These are phyloP conservation scores for Aspergillus mulundensis DNA, from an alignment of 495 filamentous ascomycete species.

Conservation along the genomic window DNA sequence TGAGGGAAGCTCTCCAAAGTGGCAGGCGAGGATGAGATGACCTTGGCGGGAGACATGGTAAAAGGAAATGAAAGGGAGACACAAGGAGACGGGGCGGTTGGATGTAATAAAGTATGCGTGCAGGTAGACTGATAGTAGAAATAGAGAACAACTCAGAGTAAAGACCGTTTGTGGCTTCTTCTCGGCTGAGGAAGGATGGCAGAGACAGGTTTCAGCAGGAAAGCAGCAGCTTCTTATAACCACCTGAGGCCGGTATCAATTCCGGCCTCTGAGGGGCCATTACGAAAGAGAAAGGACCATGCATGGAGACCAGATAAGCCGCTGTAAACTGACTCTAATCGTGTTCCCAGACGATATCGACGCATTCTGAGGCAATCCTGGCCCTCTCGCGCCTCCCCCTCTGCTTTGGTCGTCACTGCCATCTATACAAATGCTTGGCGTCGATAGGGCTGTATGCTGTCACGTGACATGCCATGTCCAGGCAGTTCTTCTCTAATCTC, in stretches of 20 bases:
- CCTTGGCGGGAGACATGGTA: slow-evolving; percentile 18
- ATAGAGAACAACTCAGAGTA: neutral
- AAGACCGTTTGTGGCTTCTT: neutral
- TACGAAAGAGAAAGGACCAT: slow-evolving; percentile 33
- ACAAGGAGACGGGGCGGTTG: neutral
- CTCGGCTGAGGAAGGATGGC: slow-evolving; percentile 10
- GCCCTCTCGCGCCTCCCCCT: slow-evolving; percentile 8
- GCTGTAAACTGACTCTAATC: neutral
- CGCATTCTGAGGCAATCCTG: neutral
- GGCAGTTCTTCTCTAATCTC: slow-evolving; percentile 6
- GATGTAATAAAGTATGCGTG: neutral
- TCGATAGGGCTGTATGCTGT: slow-evolving; percentile 25
- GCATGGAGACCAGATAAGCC: slow-evolving; percentile 21
- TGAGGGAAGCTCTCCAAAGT: slow-evolving; percentile 53
- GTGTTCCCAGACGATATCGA: neutral
- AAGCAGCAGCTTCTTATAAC: slow-evolving; percentile 49
- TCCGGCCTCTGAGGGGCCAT: slow-evolving; percentile 48
- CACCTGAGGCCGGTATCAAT: slow-evolving; percentile 58
- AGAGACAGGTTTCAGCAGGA: slow-evolving; percentile 24
- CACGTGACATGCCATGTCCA: slow-evolving; percentile 21
- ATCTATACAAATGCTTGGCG: slow-evolving; percentile 32
- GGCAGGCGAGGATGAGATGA: slow-evolving; percentile 26
- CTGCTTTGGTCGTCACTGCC: neutral
- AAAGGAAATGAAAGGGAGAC: neutral
- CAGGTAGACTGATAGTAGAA: neutral